These are phyloP conservation scores for Enterocytospora artemiae DNA, from an alignment of 371 early-diverging fungal species.

Conservation along the genomic window DNA sequence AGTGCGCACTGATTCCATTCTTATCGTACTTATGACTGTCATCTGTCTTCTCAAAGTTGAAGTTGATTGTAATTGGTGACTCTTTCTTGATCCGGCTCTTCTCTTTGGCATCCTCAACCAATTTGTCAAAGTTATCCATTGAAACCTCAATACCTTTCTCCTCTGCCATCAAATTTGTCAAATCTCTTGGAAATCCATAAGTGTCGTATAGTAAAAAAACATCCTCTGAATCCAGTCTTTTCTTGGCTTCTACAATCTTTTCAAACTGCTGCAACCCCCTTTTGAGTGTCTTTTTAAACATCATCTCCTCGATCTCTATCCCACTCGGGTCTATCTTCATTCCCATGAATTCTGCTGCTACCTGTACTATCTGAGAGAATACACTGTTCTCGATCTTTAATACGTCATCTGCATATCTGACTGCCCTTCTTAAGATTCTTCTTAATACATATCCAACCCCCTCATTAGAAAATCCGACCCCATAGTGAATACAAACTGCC, in stretches of 20 bases:
- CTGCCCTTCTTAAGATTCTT: constrained; percentile 88
- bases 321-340: constrained; percentile 74
- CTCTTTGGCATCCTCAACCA: constrained; percentile 71
- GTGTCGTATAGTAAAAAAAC: constrained; percentile 96
- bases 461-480: constrained; percentile 85
- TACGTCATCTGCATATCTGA: constrained; percentile 83
- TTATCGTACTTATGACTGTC: constrained; percentile 72
- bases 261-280: constrained; percentile 88
- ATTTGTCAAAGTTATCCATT: constrained; percentile 69
- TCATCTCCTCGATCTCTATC: constrained; percentile 82
- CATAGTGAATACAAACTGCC: constrained; percentile 87
- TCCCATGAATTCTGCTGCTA: constrained; percentile 54
- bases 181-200: constrained; percentile 96
- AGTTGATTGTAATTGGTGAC: constrained; percentile 6
- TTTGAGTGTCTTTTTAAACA: constrained; percentile 88
- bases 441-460: constrained; percentile 97
- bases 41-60: constrained; percentile 62
- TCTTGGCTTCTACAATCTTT: constrained; percentile 65
- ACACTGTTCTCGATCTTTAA: constrained; percentile 60
- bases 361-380: constrained; percentile 29
- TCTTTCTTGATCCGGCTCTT: constrained; percentile 58
- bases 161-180: constrained; percentile 90
- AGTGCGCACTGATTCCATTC: constrained; percentile 24
- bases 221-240: constrained; percentile 69
- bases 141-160: constrained; percentile 78